These are phyloP conservation scores for Penicillium pulvis DNA, from an alignment of 495 filamentous ascomycete genomes.

Conservation along the genomic window DNA sequence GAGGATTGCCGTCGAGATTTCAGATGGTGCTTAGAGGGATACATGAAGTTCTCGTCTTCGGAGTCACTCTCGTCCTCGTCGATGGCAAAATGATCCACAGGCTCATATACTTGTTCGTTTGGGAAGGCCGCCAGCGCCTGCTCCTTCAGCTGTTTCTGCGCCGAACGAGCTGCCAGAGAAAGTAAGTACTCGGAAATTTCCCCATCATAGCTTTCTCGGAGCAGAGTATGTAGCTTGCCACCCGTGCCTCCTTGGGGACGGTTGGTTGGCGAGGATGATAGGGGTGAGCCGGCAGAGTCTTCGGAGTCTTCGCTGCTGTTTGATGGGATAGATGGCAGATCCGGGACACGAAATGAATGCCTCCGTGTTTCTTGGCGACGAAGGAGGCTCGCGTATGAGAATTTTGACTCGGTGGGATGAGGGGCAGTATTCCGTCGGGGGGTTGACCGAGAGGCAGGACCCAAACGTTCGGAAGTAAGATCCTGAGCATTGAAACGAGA, in stretches of 20 bases:
- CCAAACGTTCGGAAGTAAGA: neutral
- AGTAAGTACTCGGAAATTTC: slow-evolving; percentile 73
- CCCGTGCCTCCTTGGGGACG: neutral
- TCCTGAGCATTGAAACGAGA: slow-evolving; percentile 26
- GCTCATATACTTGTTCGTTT: slow-evolving; percentile 63
- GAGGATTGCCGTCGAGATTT: slow-evolving; percentile 47
- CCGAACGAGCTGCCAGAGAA: slow-evolving; percentile 71
- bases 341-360: slow-evolving; percentile 59
- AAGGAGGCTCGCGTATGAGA: slow-evolving; percentile 48
- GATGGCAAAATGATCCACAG: slow-evolving; percentile 61
- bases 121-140: slow-evolving; percentile 71
- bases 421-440: slow-evolving; percentile 2
- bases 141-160: slow-evolving; percentile 70
- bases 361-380: slow-evolving; percentile 42
- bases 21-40: slow-evolving; percentile 35
- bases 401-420: slow-evolving; percentile 41
- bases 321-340: slow-evolving; percentile 55
- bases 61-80: slow-evolving; percentile 53
- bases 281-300: slow-evolving; percentile 49
- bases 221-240: neutral
- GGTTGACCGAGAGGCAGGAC: neutral
- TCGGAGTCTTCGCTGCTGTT: slow-evolving; percentile 52
- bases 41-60: slow-evolving; percentile 39
- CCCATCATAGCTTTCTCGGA: slow-evolving; percentile 64
- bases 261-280: slow-evolving; percentile 31